Conservation (phyloP, 1,139 yeast genomes). For the Pichia kudriavzevii region DNA sequence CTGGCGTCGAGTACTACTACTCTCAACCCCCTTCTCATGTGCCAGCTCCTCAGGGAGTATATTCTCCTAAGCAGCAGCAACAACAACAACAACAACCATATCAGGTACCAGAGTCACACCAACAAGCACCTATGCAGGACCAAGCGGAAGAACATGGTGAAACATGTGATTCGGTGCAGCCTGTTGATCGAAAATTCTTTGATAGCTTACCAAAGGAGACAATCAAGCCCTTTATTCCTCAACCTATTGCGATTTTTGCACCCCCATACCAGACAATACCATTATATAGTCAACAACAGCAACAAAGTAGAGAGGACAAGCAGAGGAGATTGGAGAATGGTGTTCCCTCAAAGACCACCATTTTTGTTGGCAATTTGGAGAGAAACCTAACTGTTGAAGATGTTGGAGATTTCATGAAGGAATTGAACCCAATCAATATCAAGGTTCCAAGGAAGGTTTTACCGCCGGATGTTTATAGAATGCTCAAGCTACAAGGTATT, state of each 20-base stretch:
- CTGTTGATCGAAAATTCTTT: too few relatives aligned
- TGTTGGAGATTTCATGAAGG: constrained; percentile 38
- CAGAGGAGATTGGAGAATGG: constrained; percentile 39
- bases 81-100: too few relatives aligned
- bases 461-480: constrained; percentile 34
- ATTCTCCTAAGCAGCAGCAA: too few relatives aligned
- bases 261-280: constrained; percentile 1
- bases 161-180: too few relatives aligned
- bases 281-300: constrained; percentile 1
- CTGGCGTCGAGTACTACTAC: too few relatives aligned
- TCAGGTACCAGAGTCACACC: too few relatives aligned
- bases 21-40: too few relatives aligned
- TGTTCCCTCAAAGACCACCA: constrained; percentile 44
- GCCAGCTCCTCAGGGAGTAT: too few relatives aligned
- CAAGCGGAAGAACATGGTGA: too few relatives aligned
- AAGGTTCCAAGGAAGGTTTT: constrained; percentile 48
- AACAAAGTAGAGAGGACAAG: constrained; percentile 22
- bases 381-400: constrained; percentile 39
- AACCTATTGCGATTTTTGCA: constrained; percentile 5
- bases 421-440: constrained; percentile 46
- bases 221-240: constrained; percentile 12
- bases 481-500: constrained; percentile 33
- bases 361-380: constrained; percentile 53
- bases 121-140: too few relatives aligned
- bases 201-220: constrained; percentile 7